Conservation (phyloP, 139 green algal genomes). For the Eudorina sp. region DNA sequence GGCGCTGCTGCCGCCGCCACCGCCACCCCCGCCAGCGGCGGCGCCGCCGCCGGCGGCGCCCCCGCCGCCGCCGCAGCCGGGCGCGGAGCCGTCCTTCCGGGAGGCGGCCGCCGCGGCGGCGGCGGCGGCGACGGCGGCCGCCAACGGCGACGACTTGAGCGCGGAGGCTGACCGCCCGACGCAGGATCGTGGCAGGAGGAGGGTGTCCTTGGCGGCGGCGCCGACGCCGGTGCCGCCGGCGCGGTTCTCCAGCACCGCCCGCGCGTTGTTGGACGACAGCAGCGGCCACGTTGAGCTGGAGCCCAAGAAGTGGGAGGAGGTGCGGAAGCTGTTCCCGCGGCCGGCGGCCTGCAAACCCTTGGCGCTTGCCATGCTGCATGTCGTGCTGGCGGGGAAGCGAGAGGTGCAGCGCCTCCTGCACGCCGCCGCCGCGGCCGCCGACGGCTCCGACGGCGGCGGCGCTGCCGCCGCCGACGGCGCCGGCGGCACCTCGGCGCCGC, state of each 20-base stretch:
- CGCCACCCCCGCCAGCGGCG: background rate
- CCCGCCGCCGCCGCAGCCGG: background rate
- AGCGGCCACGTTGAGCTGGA: constrained; percentile 11
- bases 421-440: too few relatives aligned
- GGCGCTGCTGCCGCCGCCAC: background rate
- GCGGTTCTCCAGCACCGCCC: background rate
- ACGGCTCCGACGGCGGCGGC: background rate
- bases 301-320: background rate
- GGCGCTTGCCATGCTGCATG: constrained; percentile 10
- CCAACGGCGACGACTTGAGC: background rate
- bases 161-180: background rate
- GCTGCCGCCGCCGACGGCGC: background rate
- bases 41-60: background rate
- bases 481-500: too few relatives aligned
- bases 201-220: too few relatives aligned
- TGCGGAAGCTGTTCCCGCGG: constrained; percentile 12
- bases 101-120: background rate
- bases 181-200: too few relatives aligned
- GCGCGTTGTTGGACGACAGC: background rate
- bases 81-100: background rate
- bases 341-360: constrained; percentile 31
- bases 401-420: background rate
- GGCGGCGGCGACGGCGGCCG: too few relatives aligned
- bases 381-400: constrained; percentile 3
- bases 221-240: too few relatives aligned